Percentiles rank a stretch among this genome's conserved stretches.
These are phyloP conservation scores for Talaromyces albobiverticillius DNA, from an alignment of 2,329 filamentous ascomycete genomes.

Conservation along the genomic window DNA sequence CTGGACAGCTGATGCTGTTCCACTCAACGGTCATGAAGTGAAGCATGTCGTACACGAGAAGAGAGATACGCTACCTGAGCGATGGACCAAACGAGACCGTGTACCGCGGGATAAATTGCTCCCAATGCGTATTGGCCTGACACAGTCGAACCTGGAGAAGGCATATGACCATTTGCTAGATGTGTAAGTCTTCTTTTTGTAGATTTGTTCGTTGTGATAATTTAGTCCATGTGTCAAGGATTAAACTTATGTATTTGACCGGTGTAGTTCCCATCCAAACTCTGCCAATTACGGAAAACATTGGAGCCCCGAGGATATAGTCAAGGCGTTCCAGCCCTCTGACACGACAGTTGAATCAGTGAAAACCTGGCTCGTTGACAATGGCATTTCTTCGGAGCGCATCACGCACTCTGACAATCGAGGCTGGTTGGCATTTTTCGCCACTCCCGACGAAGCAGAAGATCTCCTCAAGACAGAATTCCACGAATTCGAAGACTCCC, in stretches of 20 bases:
- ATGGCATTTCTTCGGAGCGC: slow-evolving; percentile 50
- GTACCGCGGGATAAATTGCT: slow-evolving; percentile 9
- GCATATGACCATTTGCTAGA: slow-evolving; percentile 11
- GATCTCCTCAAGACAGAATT: slow-evolving; percentile 54
- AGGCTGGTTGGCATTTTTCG: slow-evolving; percentile 56
- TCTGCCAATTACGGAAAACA: slow-evolving; percentile 43
- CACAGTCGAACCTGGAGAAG: slow-evolving; percentile 11
- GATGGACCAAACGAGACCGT: slow-evolving; percentile 14
- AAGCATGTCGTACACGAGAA: slow-evolving; percentile 15
- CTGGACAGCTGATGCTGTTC: slow-evolving; percentile 9
- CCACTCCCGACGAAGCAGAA: slow-evolving; percentile 54
- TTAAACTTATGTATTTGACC: background rate
- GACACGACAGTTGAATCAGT: slow-evolving; percentile 50
- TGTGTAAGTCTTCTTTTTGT: background rate
- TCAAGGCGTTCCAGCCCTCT: slow-evolving; percentile 41
- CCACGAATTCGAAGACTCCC: slow-evolving; percentile 48
- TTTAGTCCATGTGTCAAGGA: too few relatives aligned
- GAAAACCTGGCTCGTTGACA: slow-evolving; percentile 51
- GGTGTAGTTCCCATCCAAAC: slow-evolving; percentile 30
- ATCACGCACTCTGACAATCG: slow-evolving; percentile 51
- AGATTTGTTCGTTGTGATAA: too few relatives aligned
- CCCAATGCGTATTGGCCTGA: slow-evolving; percentile 13
- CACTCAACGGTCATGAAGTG: background rate
- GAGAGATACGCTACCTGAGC: slow-evolving; percentile 1
- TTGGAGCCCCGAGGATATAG: slow-evolving; percentile 43